Evolutionary conservation across 1,139 yeast genomes (phyloP).

Genomic region (Nakaseomyces sp.): DNA sequence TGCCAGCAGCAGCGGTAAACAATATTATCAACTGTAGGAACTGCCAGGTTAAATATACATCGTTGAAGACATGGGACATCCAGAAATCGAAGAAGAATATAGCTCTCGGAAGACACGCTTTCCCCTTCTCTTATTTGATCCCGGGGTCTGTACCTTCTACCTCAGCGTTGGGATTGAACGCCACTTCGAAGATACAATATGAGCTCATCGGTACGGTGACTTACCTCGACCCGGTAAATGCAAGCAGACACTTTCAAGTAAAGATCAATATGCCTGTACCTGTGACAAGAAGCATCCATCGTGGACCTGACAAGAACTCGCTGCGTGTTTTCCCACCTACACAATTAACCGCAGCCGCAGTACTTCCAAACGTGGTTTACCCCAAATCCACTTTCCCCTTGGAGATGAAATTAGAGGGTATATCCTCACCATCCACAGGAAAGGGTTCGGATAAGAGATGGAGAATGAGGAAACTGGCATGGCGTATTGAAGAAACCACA

Average conservation of each 20-base stretch:
- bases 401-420: conserved; percentile 74
- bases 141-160: conserved; percentile 92
- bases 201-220: conserved; percentile 59
- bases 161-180: conserved; percentile 48
- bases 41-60: conserved; percentile 48
- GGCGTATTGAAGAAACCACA: conserved; percentile 84
- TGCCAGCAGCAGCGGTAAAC: conserved; percentile 27
- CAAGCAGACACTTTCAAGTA: conserved; percentile 29
- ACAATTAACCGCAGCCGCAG: conserved; percentile 75
- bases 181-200: conserved; percentile 55
- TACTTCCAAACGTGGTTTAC: conserved; percentile 77
- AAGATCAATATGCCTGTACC: conserved; percentile 58
- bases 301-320: conserved; percentile 81
- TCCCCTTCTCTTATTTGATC: conserved; percentile 85
- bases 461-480: conserved; percentile 82
- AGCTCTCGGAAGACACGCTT: conserved; percentile 64
- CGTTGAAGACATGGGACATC: conserved; percentile 84
- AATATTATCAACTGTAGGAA: conserved; percentile 46
- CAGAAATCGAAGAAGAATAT: conserved; percentile 49
- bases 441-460: conserved; percentile 52
- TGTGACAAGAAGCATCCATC: conserved; percentile 64
- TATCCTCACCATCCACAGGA: conserved; percentile 35
- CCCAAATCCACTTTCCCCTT: conserved; percentile 82
- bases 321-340: conserved; percentile 94
- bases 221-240: conserved; percentile 33